These are phyloP conservation scores for Cadophora sp. DNA, from an alignment of 2,329 filamentous ascomycete species.

Conservation along the genomic window DNA sequence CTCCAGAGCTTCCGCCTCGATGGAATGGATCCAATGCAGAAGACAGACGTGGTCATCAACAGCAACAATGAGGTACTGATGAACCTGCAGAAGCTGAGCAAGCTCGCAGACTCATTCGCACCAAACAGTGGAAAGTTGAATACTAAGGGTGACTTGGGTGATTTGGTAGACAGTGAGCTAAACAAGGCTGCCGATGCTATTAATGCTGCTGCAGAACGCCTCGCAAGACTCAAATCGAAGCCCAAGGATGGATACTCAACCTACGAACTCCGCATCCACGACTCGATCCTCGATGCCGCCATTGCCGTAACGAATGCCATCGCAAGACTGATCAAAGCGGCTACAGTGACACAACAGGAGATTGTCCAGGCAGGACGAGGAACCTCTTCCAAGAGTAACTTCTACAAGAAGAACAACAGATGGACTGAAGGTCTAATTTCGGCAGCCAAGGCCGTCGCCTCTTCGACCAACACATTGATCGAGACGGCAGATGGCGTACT, in stretches of 20 bases:
- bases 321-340: constrained; percentile 91
- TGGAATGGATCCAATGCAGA: constrained; percentile 86
- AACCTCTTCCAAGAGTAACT: constrained; percentile 85
- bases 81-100: constrained; percentile 91
- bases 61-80: constrained; percentile 96
- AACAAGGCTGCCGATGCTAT: constrained; percentile 95
- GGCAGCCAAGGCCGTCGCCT: constrained; percentile 93
- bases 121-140: constrained; percentile 85
- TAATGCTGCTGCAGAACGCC: constrained; percentile 85
- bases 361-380: constrained; percentile 94
- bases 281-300: constrained; percentile 91
- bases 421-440: constrained; percentile 99
- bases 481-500: constrained; percentile 98
- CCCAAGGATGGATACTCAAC: constrained; percentile 94
- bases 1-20: constrained; percentile 94
- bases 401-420: constrained; percentile 99
- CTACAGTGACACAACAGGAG: constrained; percentile 90
- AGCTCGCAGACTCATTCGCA: constrained; percentile 89
- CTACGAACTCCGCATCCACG: constrained; percentile 95
- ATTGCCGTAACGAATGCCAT: constrained; percentile 94
- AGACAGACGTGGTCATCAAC: constrained; percentile 97
- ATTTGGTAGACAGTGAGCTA: constrained; percentile 90
- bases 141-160: constrained; percentile 84
- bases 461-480: constrained; percentile 93
- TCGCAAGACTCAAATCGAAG: constrained; percentile 94